These are phyloP conservation scores for Aspergillus carbonarius DNA, from an alignment of 2,329 filamentous ascomycete genomes.

Conservation along the genomic window DNA sequence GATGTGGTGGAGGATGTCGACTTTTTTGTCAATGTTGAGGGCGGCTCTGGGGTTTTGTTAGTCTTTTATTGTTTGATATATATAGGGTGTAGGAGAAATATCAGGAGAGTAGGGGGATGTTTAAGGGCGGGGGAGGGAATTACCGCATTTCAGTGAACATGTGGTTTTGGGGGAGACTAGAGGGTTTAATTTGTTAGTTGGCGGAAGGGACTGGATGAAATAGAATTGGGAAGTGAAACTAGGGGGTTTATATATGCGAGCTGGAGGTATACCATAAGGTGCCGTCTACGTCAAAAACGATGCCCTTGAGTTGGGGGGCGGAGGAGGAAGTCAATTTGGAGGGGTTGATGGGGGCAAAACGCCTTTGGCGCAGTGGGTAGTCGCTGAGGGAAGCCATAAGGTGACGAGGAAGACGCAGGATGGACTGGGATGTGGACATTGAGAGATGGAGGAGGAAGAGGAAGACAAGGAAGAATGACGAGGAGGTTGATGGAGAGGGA, in stretches of 20 bases:
- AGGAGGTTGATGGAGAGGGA: neutral
- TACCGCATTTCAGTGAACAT: constrained; percentile 90
- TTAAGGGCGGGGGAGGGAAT: neutral
- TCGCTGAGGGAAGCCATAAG: constrained; percentile 24
- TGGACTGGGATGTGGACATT: neutral
- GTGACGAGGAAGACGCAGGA: constrained; percentile 1
- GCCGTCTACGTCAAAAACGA: constrained; percentile 92
- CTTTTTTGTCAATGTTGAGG: constrained; percentile 67
- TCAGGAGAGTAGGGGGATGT: neutral
- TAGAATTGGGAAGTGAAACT: neutral
- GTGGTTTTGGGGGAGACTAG: constrained; percentile 83
- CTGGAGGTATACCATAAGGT: constrained; percentile 72
- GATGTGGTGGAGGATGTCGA: constrained; percentile 89
- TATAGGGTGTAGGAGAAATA: no score
- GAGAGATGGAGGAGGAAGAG: neutral
- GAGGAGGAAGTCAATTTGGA: constrained; percentile 26
- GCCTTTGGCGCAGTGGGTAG: constrained; percentile 36
- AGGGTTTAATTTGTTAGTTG: neutral
- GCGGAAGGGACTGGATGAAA: neutral
- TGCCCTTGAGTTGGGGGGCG: constrained; percentile 53
- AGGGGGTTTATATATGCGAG: constrained; percentile 34
- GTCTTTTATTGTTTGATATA: neutral
- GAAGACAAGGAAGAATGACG: neutral
- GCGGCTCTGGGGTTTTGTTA: constrained; percentile 45
- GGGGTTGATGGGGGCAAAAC: constrained; percentile 53